Percentiles rank a stretch among this genome's conserved stretches.
phyloP scores from a whole-genome alignment of 2,329 filamentous ascomycete genomes.

The Clarireedia hainanense region DNA sequence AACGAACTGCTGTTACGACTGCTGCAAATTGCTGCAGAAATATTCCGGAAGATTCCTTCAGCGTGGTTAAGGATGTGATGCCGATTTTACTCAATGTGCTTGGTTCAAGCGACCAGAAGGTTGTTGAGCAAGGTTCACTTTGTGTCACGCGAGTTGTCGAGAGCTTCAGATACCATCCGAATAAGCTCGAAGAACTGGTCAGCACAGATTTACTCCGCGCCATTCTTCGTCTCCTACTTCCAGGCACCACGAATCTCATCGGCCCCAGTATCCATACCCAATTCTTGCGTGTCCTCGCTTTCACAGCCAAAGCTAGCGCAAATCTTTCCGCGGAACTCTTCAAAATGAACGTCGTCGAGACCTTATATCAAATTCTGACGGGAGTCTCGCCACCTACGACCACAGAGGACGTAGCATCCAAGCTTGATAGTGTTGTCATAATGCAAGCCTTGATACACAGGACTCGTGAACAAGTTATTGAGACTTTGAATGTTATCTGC shows the following conservation, averaged over 20 bases:
- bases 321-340: conserved; percentile 81
- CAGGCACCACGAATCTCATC: conserved; percentile 92
- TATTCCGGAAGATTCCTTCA: conserved; percentile 88
- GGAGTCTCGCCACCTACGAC: conserved; percentile 85
- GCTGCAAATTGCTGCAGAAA: conserved; percentile 98
- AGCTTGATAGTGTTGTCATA: conserved; percentile 92
- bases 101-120: conserved; percentile 86
- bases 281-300: conserved; percentile 85
- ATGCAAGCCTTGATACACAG: conserved; percentile 98
- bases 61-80: conserved; percentile 91
- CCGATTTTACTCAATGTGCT: conserved; percentile 86
- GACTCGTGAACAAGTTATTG: conserved; percentile 90
- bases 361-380: conserved; percentile 92
- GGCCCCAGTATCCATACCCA: conserved; percentile 92
- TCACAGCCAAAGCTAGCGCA: conserved; percentile 83
- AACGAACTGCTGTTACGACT: conserved; percentile 92
- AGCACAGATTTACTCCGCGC: conserved; percentile 80
- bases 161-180: conserved; percentile 84
- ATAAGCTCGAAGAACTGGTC: conserved; percentile 86
- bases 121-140: conserved; percentile 91
- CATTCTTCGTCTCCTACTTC: conserved; percentile 78
- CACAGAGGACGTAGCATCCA: conserved; percentile 68
- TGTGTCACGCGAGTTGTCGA: conserved; percentile 95
- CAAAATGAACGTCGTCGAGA: conserved; percentile 95
- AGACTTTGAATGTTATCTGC: conserved; percentile 95